Conservation (phyloP, 805 yeast species). For the Nakazawaea ambrosiae region DNA sequence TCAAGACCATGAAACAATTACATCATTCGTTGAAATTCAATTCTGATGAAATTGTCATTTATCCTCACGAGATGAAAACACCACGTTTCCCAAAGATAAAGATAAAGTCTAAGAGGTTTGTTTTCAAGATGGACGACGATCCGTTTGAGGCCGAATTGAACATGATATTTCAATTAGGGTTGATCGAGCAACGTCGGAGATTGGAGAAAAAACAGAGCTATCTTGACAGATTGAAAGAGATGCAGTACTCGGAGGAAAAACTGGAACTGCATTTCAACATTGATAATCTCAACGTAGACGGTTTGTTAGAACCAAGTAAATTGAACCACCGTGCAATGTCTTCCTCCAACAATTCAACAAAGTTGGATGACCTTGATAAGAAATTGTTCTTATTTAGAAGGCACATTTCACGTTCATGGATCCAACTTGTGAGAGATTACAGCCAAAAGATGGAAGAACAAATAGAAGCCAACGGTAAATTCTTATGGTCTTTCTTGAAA, state of each 20-base stretch:
- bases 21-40: constrained; percentile 39
- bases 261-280: constrained; percentile 5
- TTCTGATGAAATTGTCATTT: constrained; percentile 27
- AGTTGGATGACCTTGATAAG: constrained; percentile 8
- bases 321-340: constrained; percentile 1
- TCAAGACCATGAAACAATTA: constrained; percentile 61
- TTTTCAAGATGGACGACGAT: constrained; percentile 52
- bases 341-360: neutral
- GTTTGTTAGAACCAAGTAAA: constrained; percentile 3
- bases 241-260: neutral
- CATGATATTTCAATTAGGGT: constrained; percentile 49
- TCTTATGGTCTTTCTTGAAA: constrained; percentile 33
- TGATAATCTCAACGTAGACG: constrained; percentile 5
- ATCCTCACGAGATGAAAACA: constrained; percentile 29
- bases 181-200: constrained; percentile 48
- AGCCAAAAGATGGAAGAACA: constrained; percentile 32
- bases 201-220: constrained; percentile 27
- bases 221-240: neutral
- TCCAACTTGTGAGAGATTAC: constrained; percentile 48
- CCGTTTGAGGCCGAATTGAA: constrained; percentile 59
- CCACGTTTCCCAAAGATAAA: constrained; percentile 34
- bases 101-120: constrained; percentile 32
- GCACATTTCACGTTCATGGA: constrained; percentile 54
- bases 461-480: constrained; percentile 30
- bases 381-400: constrained; percentile 16